Evolutionary conservation across 495 filamentous ascomycete genomes (phyloP).

Genomic region (Aspergillus incahuasiensis): DNA sequence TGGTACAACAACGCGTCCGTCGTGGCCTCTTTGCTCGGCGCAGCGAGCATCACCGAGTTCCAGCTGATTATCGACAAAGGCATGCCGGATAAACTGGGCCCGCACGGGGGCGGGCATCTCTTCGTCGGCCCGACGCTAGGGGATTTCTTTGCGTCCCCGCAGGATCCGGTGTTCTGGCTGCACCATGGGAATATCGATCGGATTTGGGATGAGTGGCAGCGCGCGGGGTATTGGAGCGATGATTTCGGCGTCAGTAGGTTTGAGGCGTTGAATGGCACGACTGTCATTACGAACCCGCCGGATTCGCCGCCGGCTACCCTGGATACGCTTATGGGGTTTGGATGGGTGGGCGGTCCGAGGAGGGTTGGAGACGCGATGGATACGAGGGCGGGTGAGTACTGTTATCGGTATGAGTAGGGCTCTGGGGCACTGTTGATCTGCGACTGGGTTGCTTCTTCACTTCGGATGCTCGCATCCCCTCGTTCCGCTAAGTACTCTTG

Average conservation of each 20-base stretch:
- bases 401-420: slow-evolving; percentile 17
- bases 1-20: slow-evolving; percentile 22
- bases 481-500: too few species aligned
- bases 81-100: slow-evolving; percentile 20
- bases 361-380: slow-evolving; percentile 28
- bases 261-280: slow-evolving; percentile 27
- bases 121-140: slow-evolving; percentile 23
- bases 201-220: slow-evolving; percentile 55
- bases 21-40: slow-evolving; percentile 11
- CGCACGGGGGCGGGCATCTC: slow-evolving; percentile 28
- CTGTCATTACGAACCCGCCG: slow-evolving; percentile 22
- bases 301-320: slow-evolving; percentile 17
- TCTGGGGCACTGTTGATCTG: too few species aligned
- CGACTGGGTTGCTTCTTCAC: too few species aligned
- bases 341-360: slow-evolving; percentile 19
- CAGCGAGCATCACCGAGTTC: slow-evolving; percentile 19
- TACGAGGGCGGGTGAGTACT: slow-evolving; percentile 14
- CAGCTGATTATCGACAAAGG: too few species aligned
- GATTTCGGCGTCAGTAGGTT: too few species aligned
- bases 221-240: slow-evolving; percentile 8
- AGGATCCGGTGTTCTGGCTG: slow-evolving; percentile 54
- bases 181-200: slow-evolving; percentile 55
- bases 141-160: slow-evolving; percentile 29
- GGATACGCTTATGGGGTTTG: slow-evolving; percentile 27
- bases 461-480: too few species aligned